Base-by-base conservation (phyloP, 2,329 filamentous ascomycete genomes). In the Ophiostoma ips region DNA sequence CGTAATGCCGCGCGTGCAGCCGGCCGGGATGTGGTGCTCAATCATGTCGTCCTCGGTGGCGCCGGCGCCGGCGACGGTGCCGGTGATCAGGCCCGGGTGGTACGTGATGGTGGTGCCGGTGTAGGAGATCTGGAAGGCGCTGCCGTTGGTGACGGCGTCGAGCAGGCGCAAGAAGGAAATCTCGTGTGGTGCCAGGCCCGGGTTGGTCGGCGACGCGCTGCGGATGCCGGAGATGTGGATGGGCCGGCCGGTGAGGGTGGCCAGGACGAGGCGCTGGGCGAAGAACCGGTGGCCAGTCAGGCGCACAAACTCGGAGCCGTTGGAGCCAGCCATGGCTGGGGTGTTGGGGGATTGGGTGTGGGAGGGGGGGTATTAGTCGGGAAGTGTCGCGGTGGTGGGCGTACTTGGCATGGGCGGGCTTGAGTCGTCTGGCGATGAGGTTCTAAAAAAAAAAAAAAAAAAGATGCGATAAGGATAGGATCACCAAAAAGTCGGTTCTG, bases 191-290 rank as follows among this genome's bases (percentile, higher is more conserved):
- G 87, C 83, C 50, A 98, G 84, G 60, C 92, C 92, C 1, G 92
- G 89, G 59, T 84, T 82, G 37, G 87, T 89, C 44, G 84, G 82
- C 38, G 87, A 95, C 15, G 83, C 79, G 56, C 86, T 81, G 61
- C 92, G 87, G 69, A 98, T 96, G 66, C 92, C 84, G 49, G 90
- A 92, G 63, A 98, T 90, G 67, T 90, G 88, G 50, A 96, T 71
- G 2, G 92, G 81, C 35, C 84, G 80, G 58, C 92, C 92, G 55
- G 89, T 95, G 54, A 98, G 79, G 2, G 92, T 96, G 18, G 92
- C 81, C 50, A 98, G 81, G 41, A 94, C 78, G 41, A 98, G 81
- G 49, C 92, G 86, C 58, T 87, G 81, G 34, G 85, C 75, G 54
- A 98, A 83, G 58, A 84, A 80, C 59, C 83, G 81, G 65, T 95